Percentiles rank a stretch among this genome's conserved stretches.
Conservation (phyloP, 2,329 filamentous ascomycete genomes). For the Aspergillus brunneoviolaceus region DNA sequence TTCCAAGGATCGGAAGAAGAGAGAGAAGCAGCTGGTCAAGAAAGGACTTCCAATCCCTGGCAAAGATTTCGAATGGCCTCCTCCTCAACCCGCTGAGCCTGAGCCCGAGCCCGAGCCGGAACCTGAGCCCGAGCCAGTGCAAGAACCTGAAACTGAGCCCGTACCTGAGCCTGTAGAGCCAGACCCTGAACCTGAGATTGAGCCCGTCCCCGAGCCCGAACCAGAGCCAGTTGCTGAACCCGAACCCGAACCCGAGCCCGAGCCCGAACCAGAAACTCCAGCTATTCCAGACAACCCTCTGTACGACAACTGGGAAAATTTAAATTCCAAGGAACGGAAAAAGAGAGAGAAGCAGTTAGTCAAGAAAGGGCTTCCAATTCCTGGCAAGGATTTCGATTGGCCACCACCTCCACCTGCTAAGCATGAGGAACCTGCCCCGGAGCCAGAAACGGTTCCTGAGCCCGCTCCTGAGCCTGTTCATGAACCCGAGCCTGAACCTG, state of each 20-base stretch:
- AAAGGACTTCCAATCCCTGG: constrained; percentile 33
- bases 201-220: constrained; percentile 20
- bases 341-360: constrained; percentile 19
- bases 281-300: constrained; percentile 20
- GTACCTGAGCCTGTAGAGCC: constrained; percentile 15
- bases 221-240: constrained; percentile 25
- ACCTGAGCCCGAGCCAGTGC: constrained; percentile 23
- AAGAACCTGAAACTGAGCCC: constrained; percentile 30
- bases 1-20: constrained; percentile 48
- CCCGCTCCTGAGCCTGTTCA: constrained; percentile 7
- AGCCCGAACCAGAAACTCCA: constrained; percentile 32
- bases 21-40: constrained; percentile 32
- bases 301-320: constrained; percentile 19
- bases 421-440: constrained; percentile 19
- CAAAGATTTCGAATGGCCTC: constrained; percentile 28
- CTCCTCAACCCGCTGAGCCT: constrained; percentile 23
- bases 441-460: constrained; percentile 21
- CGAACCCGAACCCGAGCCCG: constrained; percentile 30
- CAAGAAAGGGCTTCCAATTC: constrained; percentile 20
- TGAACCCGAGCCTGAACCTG: constrained; percentile 18
- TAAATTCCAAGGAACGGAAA: constrained; percentile 21
- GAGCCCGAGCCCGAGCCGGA: constrained; percentile 24
- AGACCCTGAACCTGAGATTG: constrained; percentile 20
- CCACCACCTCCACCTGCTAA: constrained; percentile 14
- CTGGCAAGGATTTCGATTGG: constrained; percentile 30